A percentile compares a stretch with the other conserved stretches of the same genome.
phyloP scores from a whole-genome alignment of 208 protist species.

The Crithidia sp. region DNA sequence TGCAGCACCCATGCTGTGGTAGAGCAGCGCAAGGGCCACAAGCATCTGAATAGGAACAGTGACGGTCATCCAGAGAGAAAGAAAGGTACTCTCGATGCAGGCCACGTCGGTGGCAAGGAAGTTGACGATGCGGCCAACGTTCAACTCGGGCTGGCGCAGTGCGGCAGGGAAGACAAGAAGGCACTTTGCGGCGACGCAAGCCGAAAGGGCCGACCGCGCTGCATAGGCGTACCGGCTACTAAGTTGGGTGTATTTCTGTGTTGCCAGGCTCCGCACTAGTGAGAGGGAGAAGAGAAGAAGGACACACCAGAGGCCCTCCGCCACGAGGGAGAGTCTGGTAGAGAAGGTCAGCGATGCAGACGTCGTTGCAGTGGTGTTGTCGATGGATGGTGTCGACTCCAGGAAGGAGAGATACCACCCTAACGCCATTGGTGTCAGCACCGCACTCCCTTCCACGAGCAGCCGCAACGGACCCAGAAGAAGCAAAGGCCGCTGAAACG shows the following conservation, averaged over 20 bases:
- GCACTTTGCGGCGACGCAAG: slow-evolving; percentile 82
- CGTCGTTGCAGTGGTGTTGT: no score
- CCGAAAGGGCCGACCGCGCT: slow-evolving; percentile 57
- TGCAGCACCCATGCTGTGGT: slow-evolving; percentile 54
- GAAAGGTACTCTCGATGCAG: neutral
- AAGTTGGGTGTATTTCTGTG: slow-evolving; percentile 60
- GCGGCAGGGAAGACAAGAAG: slow-evolving; percentile 46
- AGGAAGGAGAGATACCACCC: slow-evolving; percentile 47
- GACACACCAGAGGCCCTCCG: neutral
- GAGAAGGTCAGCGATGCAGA: no score
- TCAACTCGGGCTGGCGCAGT: slow-evolving; percentile 66
- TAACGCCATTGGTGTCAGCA: slow-evolving; percentile 60
- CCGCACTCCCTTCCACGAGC: slow-evolving; percentile 39
- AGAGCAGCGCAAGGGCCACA: slow-evolving; percentile 64
- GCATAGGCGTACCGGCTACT: slow-evolving; percentile 31
- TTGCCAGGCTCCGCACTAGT: slow-evolving; percentile 37
- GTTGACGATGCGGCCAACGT: slow-evolving; percentile 88
- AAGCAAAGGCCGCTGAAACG: slow-evolving; percentile 34
- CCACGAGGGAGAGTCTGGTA: slow-evolving; percentile 4
- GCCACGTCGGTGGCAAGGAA: slow-evolving; percentile 12
- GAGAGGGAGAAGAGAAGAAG: slow-evolving; percentile 27
- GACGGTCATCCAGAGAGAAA: slow-evolving; percentile 25
- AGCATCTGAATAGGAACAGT: slow-evolving; percentile 52
- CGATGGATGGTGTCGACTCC: no score
- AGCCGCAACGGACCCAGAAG: slow-evolving; percentile 39